Evolutionary conservation across 23 red algal genomes (phyloP), one percentile per base, ranked within the genome.

Genomic region (Gracilariopsis chorda): DNA sequence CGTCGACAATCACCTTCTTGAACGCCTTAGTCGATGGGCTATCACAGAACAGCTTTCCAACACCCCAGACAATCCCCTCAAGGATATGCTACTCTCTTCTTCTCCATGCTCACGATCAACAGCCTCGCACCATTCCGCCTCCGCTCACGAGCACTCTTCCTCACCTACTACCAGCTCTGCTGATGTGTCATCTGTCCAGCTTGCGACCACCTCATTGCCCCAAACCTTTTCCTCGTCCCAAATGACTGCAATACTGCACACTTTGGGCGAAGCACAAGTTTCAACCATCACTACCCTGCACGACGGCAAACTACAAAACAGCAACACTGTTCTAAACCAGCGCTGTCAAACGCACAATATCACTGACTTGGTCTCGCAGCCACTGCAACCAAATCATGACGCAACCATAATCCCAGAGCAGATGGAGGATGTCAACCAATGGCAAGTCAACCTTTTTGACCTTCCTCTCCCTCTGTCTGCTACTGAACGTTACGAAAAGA

Each of bases 11-110:
- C 34, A 87, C 56, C 82, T 87, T 48, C 47, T 87, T n/a, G 64
- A 67, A 29, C 82, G 82, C 1, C 59, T 87, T 10, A 72, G 62
- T 52, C 82, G 82, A 19, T 87, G 82, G 58, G 82, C 61, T 53
- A 87, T 87, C 35, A 64, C 29, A 8, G 82, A 87, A 13, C 23
- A 87, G 35, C 82, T 87, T 7, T 73, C 67, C 36, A 73, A 73
- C 23, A 28, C 67, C 7, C 67, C 67, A 45, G 39, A 46, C 1
- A 73, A 14, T 17, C 67, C 67, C 7, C 67, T 73, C 67, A 73
- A 46, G 40, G 67, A 73, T 23, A 23, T 73, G 37, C 39, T 73
- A n/a, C 67, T 73, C 28, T 42, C 39, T 12, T 35, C 67, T 45
- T 21, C 32, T 12, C 67, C 42, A 73, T 16, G 42, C 23, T 7